phyloP scores from a whole-genome alignment of 371 early-diverging fungal genomes.

The Rhizoclosmatium hyalinum region DNA sequence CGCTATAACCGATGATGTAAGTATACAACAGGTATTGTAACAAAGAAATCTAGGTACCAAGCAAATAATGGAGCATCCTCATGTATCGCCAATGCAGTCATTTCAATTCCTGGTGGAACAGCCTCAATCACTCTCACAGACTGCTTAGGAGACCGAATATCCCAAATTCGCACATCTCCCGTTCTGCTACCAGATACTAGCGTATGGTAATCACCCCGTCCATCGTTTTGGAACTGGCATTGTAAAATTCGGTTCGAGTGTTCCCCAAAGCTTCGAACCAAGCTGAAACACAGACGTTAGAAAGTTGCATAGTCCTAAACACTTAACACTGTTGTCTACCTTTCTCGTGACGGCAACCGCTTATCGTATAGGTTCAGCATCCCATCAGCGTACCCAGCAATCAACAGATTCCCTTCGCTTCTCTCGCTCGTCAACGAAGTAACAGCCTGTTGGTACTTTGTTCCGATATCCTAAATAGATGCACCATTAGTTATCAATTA shows the following conservation, averaged over 20 bases:
- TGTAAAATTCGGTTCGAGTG: slow-evolving; percentile 71
- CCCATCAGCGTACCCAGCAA: slow-evolving; percentile 86
- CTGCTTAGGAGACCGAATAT: slow-evolving; percentile 69
- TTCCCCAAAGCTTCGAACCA: slow-evolving; percentile 71
- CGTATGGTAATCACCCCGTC: slow-evolving; percentile 43
- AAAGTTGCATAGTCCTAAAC: background rate
- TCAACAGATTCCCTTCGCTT: slow-evolving; percentile 68
- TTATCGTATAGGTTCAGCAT: slow-evolving; percentile 80
- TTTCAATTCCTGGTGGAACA: slow-evolving; percentile 54
- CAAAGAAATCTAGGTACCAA: slow-evolving; percentile 53
- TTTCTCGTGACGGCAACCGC: slow-evolving; percentile 61
- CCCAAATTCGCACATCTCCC: slow-evolving; percentile 87
- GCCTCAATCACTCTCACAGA: slow-evolving; percentile 11
- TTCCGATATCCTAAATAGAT: slow-evolving; percentile 70
- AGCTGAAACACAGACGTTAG: slow-evolving; percentile 33
- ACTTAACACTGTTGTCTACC: slow-evolving; percentile 35
- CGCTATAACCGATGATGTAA: slow-evolving; percentile 17
- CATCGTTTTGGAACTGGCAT: slow-evolving; percentile 65
- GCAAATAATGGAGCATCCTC: slow-evolving; percentile 73
- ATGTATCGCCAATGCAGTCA: slow-evolving; percentile 76
- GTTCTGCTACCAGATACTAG: slow-evolving; percentile 51
- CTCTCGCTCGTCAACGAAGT: slow-evolving; percentile 78
- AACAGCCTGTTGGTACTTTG: slow-evolving; percentile 66
- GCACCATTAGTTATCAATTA: background rate
- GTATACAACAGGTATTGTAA: slow-evolving; percentile 1